Base-by-base conservation (phyloP, 2,329 filamentous ascomycete species). In the Cercospora sesami region DNA sequence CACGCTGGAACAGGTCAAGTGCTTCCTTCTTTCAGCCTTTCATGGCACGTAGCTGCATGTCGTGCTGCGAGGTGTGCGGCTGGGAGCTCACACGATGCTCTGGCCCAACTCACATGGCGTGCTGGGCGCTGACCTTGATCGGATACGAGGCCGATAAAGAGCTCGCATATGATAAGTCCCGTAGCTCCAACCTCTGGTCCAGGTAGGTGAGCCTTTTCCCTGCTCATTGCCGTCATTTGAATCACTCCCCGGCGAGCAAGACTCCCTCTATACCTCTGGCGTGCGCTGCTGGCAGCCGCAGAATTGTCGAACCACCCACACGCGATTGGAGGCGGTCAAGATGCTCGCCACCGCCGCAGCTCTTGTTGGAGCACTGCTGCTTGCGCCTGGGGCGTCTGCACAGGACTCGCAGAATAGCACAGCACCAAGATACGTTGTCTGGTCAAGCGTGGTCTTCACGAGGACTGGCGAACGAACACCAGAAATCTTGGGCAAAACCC, bases 401-500 rank as follows among this genome's bases (percentile, higher is more conserved):
- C 73, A 58, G n/a, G n/a, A n/a, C n/a, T n/a, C n/a, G n/a, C n/a
- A n/a, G 28, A 60, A 55, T 30, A 39, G 6, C 21, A 36, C 39
- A 30, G 51, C 48, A 6, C 26, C 65, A 2, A 26, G 28, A 57
- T 78, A 81, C 68, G 79, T 80, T 30, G 76, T 80, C 60, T 81
- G 81, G 79, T 82, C 81, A 48, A 81, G 84, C 23, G 85, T 88
- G 60, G 81, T 85, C 65, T 87, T 85, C 73, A 83, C 84, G 39
- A 78, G 83, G 23, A 81, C 84, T 60, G 87, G 87, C 68, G 86
- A 88, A 68, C 83, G 81, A 61, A 86, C 84, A 5, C 86, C 86
- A 2, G 72, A 78, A 55, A 75, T 79, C 30, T 72, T 83, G 6
- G 63, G 65, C 42, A 63, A 68, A 60, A 69, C 75, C 7, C 72